These are phyloP conservation scores for Bruguiera gymnorhiza DNA, from an alignment of 345 rosid genomes.

Conservation along the genomic window DNA sequence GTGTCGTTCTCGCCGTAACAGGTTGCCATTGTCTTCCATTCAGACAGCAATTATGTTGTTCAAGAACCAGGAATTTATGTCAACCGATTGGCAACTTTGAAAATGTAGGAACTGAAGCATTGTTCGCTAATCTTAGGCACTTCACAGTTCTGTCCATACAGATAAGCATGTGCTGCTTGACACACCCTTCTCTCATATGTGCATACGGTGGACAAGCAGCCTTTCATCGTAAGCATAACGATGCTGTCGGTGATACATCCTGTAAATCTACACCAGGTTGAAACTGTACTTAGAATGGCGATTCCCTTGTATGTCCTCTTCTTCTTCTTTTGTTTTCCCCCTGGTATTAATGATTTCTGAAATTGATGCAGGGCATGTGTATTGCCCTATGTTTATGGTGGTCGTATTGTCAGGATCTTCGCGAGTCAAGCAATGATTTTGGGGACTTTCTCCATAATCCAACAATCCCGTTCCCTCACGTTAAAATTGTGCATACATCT, in stretches of 20 bases:
- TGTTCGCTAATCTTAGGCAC: conserved; percentile 31
- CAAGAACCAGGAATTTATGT: too few relatives aligned
- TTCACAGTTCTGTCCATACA: conserved; percentile 29
- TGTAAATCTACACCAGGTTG: conserved; percentile 37
- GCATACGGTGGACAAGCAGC: conserved; percentile 41
- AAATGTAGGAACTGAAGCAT: conserved; percentile 29
- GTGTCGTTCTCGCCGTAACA: conserved; percentile 31
- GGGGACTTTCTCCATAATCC: conserved; percentile 52
- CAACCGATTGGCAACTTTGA: background rate
- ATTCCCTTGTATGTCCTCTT: background rate
- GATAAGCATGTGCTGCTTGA: conserved; percentile 26
- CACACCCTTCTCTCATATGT: conserved; percentile 20
- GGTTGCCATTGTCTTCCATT: conserved; percentile 1
- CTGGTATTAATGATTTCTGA: background rate
- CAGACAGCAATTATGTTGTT: too few relatives aligned
- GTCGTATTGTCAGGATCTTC: conserved; percentile 40
- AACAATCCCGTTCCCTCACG: conserved; percentile 62
- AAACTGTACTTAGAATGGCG: background rate
- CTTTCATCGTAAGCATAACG: conserved; percentile 29
- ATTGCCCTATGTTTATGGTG: conserved; percentile 52
- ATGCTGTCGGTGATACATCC: conserved; percentile 24
- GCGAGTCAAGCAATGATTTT: conserved; percentile 65
- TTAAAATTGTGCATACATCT: conserved; percentile 58
- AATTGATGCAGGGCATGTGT: conserved; percentile 27
- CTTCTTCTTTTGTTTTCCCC: background rate